Percentiles rank a stretch among this genome's conserved stretches.
Conservation (phyloP, 192 early-diverging fungal species). For the Ramicandelaber brevisporus region DNA sequence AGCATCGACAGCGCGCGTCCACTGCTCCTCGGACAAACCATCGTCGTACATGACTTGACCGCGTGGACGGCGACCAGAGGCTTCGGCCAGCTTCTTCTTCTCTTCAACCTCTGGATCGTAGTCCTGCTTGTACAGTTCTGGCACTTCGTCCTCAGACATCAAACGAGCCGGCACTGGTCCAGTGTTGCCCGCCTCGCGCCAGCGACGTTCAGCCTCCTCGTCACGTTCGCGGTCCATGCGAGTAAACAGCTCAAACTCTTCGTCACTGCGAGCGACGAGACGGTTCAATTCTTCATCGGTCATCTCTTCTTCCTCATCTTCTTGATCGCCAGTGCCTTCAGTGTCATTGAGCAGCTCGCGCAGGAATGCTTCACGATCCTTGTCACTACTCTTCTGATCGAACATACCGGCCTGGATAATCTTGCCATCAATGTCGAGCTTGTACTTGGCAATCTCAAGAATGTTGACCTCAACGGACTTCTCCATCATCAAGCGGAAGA, state of each 20-base stretch:
- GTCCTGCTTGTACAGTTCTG: conserved; percentile 47
- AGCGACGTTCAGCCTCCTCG: conserved; percentile 19
- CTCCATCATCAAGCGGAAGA: conserved; percentile 74
- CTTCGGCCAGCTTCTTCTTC: conserved; percentile 12
- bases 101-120: conserved; percentile 22
- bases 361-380: conserved; percentile 78
- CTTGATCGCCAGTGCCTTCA: conserved; percentile 39
- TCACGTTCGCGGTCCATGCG: conserved; percentile 49
- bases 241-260: conserved; percentile 48
- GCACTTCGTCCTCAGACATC: conserved; percentile 66
- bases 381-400: conserved; percentile 80
- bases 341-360: conserved; percentile 65
- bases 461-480: conserved; percentile 88
- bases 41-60: conserved; percentile 70
- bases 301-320: conserved; percentile 38
- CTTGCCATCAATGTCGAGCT: conserved; percentile 90
- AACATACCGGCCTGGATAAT: conserved; percentile 99
- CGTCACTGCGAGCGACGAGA: conserved; percentile 65
- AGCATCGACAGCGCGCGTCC: conserved; percentile 45
- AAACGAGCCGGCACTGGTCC: conserved; percentile 46
- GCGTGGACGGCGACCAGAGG: conserved; percentile 39
- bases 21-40: conserved; percentile 84
- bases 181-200: conserved; percentile 23
- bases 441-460: conserved; percentile 76
- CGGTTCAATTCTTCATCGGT: conserved; percentile 83